phyloP scores from a whole-genome alignment of 2,329 filamentous ascomycete genomes.

The Metarhizium anisopliae region DNA sequence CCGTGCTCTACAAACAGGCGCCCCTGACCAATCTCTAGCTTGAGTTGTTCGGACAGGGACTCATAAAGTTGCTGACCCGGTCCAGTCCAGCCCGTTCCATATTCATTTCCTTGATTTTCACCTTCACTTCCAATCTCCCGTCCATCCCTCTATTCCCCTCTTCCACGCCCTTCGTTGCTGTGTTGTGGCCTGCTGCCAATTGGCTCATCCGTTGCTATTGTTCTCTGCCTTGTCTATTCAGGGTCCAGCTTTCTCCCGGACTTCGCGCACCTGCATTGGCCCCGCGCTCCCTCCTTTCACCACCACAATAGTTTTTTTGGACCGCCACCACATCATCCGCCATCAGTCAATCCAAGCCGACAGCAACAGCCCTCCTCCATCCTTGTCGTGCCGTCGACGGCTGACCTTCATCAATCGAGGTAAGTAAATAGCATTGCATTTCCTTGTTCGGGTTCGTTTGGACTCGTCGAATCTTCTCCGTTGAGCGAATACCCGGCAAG shows the following conservation, averaged over 20 bases:
- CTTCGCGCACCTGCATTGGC: constrained; percentile 2
- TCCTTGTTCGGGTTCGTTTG: neutral
- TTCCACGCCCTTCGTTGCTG: neutral
- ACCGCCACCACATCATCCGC: constrained; percentile 2
- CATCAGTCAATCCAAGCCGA: neutral
- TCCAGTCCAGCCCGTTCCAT: neutral
- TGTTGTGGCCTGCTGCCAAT: neutral
- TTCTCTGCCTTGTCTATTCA: neutral
- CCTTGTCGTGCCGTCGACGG: neutral
- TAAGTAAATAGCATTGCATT: neutral
- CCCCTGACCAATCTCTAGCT: too few relatives aligned
- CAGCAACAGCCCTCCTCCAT: neutral
- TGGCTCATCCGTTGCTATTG: constrained; percentile 1
- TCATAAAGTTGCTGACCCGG: neutral
- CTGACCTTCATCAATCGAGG: neutral
- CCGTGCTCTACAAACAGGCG: neutral
- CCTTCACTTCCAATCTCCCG: neutral
- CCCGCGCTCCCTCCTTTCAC: constrained; percentile 6
- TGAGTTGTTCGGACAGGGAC: too few relatives aligned
- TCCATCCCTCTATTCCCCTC: neutral
- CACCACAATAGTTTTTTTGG: constrained; percentile 4
- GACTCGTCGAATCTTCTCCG: neutral
- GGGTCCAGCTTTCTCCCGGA: neutral
- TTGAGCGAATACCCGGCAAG: neutral
- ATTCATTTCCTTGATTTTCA: neutral